phyloP scores from a whole-genome alignment of 805 yeast species.

The Nakazawaea populi region DNA sequence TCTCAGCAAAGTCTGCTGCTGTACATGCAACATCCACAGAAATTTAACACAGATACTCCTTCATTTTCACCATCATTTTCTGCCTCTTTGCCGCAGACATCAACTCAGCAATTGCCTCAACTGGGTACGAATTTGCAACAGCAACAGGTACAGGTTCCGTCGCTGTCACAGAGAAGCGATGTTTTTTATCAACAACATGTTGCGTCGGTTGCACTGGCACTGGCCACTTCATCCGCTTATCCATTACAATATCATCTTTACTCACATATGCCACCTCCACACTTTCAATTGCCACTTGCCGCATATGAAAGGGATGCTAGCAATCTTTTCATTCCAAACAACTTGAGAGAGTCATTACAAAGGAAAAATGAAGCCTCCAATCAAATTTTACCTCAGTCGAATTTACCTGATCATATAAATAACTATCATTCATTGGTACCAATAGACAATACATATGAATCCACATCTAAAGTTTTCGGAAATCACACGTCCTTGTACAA shows the following conservation, averaged over 20 bases:
- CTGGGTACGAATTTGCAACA: slow-evolving; percentile 7
- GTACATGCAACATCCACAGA: slow-evolving; percentile 13
- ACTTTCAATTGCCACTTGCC: slow-evolving; percentile 49
- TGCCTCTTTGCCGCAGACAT: slow-evolving; percentile 8
- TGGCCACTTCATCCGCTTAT: slow-evolving; percentile 21
- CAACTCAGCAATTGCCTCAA: slow-evolving; percentile 8
- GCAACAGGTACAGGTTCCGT: slow-evolving; percentile 9
- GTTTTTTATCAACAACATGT: slow-evolving; percentile 26
- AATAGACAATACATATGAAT: slow-evolving; percentile 47
- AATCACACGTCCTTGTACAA: slow-evolving; percentile 64
- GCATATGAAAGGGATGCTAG: slow-evolving; percentile 69
- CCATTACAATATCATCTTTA: slow-evolving; percentile 80
- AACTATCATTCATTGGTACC: slow-evolving; percentile 84
- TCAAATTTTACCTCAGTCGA: slow-evolving; percentile 51
- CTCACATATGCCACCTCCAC: slow-evolving; percentile 85
- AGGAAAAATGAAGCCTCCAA: slow-evolving; percentile 76
- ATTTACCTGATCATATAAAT: slow-evolving; percentile 72
- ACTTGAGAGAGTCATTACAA: slow-evolving; percentile 65
- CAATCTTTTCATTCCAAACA: slow-evolving; percentile 65
- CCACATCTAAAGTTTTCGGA: slow-evolving; percentile 37
- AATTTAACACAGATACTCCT: slow-evolving; percentile 34
- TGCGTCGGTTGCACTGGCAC: not conserved
- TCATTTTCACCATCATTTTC: slow-evolving; percentile 28
- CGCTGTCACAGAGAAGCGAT: slow-evolving; percentile 15
- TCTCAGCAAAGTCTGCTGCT: not conserved